Evolutionary conservation across 176 grass and related monocot genomes (phyloP).

Genomic region (Olyra latifolia): DNA sequence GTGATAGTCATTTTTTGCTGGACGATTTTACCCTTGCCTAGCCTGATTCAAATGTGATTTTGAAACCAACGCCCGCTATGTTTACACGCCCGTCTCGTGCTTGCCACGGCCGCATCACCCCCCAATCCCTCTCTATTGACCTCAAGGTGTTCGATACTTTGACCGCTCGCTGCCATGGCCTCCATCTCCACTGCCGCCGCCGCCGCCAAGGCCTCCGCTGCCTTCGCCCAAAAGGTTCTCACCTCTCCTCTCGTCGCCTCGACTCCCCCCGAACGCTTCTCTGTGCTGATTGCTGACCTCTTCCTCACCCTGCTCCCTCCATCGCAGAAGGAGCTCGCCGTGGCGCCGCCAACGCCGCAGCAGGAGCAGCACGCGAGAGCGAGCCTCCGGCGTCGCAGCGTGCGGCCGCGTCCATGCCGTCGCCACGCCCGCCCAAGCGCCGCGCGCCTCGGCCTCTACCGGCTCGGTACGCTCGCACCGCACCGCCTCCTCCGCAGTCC

Average conservation of each 20-base stretch:
- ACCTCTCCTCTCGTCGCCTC: neutral
- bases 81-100: neutral
- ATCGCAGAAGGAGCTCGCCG: constrained; percentile 59
- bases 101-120: neutral
- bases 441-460: constrained; percentile 59
- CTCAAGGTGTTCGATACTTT: no score
- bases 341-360: constrained; percentile 19
- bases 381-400: constrained; percentile 23
- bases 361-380: constrained; percentile 34
- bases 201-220: constrained; percentile 38
- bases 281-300: neutral
- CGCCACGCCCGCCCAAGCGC: constrained; percentile 51
- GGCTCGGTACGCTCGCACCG: constrained; percentile 78
- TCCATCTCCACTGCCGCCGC: no score
- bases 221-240: constrained; percentile 36
- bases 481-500: no score
- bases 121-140: no score
- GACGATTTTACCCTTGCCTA: no score
- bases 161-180: no score
- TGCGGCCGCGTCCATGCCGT: constrained; percentile 50
- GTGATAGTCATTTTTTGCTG: no score
- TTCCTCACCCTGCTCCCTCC: neutral
- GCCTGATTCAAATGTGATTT: no score
- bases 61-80: neutral
- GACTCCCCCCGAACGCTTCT: neutral